These are phyloP conservation scores for Neurospora sp. DNA, from an alignment of 495 filamentous ascomycete genomes.

Conservation along the genomic window DNA sequence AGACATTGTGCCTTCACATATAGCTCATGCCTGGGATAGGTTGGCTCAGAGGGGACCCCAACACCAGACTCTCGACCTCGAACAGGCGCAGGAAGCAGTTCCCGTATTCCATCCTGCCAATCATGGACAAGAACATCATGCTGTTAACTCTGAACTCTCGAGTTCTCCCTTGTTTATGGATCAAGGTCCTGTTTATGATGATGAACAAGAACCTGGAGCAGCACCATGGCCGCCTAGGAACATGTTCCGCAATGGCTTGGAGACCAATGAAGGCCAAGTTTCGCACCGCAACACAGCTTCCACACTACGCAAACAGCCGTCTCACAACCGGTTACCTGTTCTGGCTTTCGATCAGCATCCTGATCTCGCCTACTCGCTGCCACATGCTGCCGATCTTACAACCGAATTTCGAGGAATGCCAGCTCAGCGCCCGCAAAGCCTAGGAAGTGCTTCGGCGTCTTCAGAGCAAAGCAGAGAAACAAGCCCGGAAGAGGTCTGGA, in stretches of 20 bases:
- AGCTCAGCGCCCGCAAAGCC: not conserved
- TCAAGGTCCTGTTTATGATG: not conserved
- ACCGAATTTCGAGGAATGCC: not conserved
- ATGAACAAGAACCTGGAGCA: not conserved
- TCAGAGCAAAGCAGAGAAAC: not conserved
- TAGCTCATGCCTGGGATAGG: not conserved
- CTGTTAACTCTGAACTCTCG: not conserved
- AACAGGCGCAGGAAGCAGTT: not conserved
- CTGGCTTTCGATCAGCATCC: not conserved
- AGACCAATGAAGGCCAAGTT: not conserved
- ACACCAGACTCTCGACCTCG: not conserved
- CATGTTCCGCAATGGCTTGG: not conserved
- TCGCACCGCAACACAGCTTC: not conserved
- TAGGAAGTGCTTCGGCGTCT: not conserved
- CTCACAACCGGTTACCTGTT: not conserved
- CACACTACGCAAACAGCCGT: not conserved
- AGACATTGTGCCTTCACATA: not conserved
- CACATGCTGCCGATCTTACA: not conserved
- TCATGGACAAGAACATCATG: not conserved
- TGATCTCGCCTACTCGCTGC: not conserved
- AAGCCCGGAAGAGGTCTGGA: slow-evolving; percentile 6
- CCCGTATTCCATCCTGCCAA: not conserved
- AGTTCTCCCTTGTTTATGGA: not conserved
- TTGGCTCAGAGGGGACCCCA: not conserved
- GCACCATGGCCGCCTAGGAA: not conserved